Percentiles rank a stretch among this genome's conserved stretches.
phyloP scores from a whole-genome alignment of 108 stramenopile species.

The Schizochytrium sp. region DNA sequence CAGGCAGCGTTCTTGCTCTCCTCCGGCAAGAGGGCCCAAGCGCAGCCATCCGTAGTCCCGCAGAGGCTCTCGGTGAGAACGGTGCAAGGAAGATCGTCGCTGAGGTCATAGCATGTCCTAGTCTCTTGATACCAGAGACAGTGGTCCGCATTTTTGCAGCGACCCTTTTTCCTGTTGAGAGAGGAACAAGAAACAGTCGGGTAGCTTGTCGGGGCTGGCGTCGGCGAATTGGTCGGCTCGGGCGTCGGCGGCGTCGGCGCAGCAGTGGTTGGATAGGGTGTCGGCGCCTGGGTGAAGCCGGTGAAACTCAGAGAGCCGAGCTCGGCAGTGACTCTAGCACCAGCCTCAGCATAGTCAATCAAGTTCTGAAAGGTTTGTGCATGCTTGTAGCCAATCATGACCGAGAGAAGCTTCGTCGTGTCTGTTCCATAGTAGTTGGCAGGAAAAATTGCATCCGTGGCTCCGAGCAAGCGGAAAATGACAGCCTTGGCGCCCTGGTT shows the following conservation, averaged over 20 bases:
- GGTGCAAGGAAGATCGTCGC: too few species aligned
- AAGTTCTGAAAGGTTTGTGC: background rate
- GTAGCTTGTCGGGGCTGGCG: background rate
- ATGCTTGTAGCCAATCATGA: too few species aligned
- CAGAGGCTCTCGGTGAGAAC: background rate
- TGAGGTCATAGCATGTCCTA: background rate
- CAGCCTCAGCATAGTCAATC: background rate
- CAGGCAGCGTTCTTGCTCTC: too few species aligned
- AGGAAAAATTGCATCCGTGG: background rate
- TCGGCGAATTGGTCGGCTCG: background rate
- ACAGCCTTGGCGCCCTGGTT: constrained; percentile 5
- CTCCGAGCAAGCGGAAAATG: background rate
- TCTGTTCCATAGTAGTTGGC: background rate
- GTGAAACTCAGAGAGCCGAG: background rate
- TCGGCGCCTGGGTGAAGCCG: background rate
- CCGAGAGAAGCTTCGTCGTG: too few species aligned
- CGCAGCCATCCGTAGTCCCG: background rate
- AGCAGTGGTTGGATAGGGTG: background rate
- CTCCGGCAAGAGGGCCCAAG: too few species aligned
- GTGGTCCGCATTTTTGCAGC: background rate
- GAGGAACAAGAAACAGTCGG: background rate
- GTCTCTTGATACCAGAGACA: background rate
- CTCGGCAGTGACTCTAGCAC: background rate
- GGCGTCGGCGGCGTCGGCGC: background rate
- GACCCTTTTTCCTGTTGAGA: background rate